phyloP scores from a whole-genome alignment of 163 green algal genomes.

The Chloromonas sp. region DNA sequence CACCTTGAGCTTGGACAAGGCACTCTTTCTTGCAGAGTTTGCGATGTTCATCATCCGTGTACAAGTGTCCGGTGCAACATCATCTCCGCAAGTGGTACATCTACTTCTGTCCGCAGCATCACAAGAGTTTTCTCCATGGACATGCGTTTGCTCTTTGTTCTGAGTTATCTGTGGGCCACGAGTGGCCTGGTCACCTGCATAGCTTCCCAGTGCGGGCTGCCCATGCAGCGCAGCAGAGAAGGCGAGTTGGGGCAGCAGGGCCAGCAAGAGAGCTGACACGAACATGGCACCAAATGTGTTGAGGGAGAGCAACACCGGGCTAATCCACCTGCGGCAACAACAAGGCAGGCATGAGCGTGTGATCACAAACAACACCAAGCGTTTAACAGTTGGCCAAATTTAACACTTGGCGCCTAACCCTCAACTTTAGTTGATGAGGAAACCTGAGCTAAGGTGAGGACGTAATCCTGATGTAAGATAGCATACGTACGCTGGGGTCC shows the following conservation, averaged over 20 bases:
- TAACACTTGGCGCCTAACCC: too few species aligned
- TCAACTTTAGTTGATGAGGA: too few species aligned
- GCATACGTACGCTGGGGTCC: not conserved
- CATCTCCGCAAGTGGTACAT: too few species aligned
- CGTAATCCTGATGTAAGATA: not conserved
- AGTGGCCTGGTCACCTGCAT: not conserved
- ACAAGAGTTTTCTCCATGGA: too few species aligned
- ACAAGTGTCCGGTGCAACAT: too few species aligned
- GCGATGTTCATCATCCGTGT: too few species aligned
- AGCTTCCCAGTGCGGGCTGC: not conserved
- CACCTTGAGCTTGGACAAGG: not conserved
- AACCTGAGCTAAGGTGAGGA: too few species aligned
- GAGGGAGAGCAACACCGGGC: constrained; percentile 41
- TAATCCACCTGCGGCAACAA: constrained; percentile 16
- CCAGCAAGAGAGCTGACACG: constrained; percentile 27
- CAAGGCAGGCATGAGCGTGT: not conserved
- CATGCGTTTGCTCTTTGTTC: too few species aligned
- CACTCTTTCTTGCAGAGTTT: too few species aligned
- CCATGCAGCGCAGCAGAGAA: not conserved
- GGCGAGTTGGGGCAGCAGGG: constrained; percentile 2
- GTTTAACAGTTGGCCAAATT: too few species aligned
- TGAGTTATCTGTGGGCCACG: not conserved
- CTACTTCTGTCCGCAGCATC: too few species aligned
- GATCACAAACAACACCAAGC: too few species aligned
- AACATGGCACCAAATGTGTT: constrained; percentile 56